These are phyloP conservation scores for Bolboschoenus planiculmis DNA, from an alignment of 176 grass and related monocot genomes.

Conservation along the genomic window DNA sequence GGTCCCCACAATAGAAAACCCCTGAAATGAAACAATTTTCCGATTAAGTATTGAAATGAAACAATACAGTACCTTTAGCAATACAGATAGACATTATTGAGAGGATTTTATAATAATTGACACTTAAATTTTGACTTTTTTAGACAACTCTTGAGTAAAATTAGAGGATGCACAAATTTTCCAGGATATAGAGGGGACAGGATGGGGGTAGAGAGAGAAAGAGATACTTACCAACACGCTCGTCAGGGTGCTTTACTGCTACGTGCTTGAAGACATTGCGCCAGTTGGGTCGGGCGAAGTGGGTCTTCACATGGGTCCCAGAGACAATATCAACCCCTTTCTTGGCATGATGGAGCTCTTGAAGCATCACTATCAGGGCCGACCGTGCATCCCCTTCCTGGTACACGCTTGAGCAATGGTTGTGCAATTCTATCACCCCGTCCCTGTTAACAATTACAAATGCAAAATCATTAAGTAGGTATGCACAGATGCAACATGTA, in stretches of 20 bases:
- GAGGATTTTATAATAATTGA: not conserved
- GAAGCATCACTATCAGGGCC: conserved; percentile 90
- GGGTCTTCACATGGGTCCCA: conserved; percentile 77
- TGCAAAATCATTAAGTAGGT: not conserved
- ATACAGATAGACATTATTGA: not conserved
- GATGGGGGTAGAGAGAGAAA: not conserved
- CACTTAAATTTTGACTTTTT: not conserved
- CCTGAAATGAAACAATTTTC: conserved; percentile 40
- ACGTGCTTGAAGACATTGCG: conserved; percentile 82
- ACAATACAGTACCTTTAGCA: not conserved
- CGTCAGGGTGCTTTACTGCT: conserved; percentile 55
- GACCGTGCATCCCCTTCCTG: conserved; percentile 89
- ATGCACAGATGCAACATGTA: not conserved
- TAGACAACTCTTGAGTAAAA: not conserved
- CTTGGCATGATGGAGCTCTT: conserved; percentile 80
- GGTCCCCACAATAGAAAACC: conserved; percentile 96
- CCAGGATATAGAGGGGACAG: not conserved
- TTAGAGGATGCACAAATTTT: not conserved
- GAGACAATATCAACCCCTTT: conserved; percentile 82
- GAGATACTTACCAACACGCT: conserved; percentile 56
- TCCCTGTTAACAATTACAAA: not conserved
- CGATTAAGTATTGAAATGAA: not conserved
- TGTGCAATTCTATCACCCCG: conserved; percentile 88
- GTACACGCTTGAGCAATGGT: conserved; percentile 86
- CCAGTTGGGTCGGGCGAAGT: conserved; percentile 91